Base-by-base conservation (phyloP, 306 rosid genomes). In the Lagenaria siceraria region DNA sequence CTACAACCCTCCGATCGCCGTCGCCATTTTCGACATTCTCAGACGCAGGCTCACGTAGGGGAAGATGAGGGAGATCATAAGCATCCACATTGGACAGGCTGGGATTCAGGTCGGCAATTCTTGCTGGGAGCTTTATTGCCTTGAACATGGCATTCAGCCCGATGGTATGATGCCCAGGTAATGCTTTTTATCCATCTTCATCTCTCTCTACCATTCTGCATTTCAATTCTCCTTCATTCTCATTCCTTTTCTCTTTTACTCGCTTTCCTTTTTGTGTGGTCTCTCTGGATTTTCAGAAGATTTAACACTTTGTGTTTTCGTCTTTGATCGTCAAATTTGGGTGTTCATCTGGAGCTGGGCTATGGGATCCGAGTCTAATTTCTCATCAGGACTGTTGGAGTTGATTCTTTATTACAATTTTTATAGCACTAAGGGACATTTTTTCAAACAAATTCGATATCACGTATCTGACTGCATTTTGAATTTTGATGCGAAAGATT, bases 61-160 rank as follows among this genome's bases (percentile, higher is more conserved):
- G 66, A 21, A 76, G n/a, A 95, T 92, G 98, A 92, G 98, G 40
- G 98, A 95, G 75, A 92, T 95, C 4, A 95, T 95, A 54, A 95
- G 98, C 90, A 88, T 95, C 58, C 98, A 95, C 86, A 95, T 95
- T 7, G 98, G 98, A 25, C 98, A 95, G 38, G 98, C 98, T 25
- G 98, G 98, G 4, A 95, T 95, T 56, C 98, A 95, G 78, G 98
- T 95, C 15, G 98, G 98, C 0, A 95, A 95, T 70, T 95, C 98
- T 0, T 95, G 98, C 82, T 95, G 98, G 98, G 98, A 95, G 83
- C 98, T 95, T n/a, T 95, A 95, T 82, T 95, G 98, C 66, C 98
- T 95, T 52, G 98, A 95, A 65, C 98, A 95, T 89, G 98, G 91
- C 84, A 95, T 95, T 77, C 95, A 89, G 10, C 92, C 90, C 4